phyloP scores from a whole-genome alignment of 805 yeast genomes.

The Metschnikowia lunata region DNA sequence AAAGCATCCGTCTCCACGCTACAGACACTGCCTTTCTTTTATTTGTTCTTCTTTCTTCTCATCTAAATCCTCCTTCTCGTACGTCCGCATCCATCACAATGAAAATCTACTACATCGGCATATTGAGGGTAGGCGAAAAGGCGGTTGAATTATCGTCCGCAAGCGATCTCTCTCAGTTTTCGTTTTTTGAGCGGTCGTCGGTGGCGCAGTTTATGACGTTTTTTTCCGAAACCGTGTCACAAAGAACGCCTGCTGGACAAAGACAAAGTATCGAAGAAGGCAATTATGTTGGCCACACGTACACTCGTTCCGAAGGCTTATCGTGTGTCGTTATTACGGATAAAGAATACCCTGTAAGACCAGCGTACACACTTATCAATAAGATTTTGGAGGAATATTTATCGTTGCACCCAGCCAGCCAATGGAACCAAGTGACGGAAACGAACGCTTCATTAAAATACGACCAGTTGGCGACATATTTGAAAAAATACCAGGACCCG shows the following conservation, averaged over 20 bases:
- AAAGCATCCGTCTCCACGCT: no score
- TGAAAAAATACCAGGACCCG: conserved; percentile 91
- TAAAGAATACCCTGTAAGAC: conserved; percentile 94
- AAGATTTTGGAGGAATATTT: conserved; percentile 88
- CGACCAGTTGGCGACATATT: conserved; percentile 61
- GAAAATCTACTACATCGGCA: conserved; percentile 91
- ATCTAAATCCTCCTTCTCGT: no score
- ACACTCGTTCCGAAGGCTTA: conserved; percentile 82
- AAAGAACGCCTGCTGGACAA: conserved; percentile 83
- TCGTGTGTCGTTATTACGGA: conserved; percentile 92
- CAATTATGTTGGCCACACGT: conserved; percentile 85
- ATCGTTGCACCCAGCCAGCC: conserved; percentile 68
- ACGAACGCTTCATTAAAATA: conserved; percentile 45
- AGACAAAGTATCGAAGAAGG: conserved; percentile 95
- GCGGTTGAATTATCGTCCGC: conserved; percentile 77
- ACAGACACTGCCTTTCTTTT: no score
- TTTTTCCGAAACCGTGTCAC: conserved; percentile 85
- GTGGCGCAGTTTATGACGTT: conserved; percentile 94
- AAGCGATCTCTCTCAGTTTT: conserved; percentile 78
- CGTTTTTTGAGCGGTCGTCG: conserved; percentile 78
- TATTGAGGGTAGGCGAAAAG: conserved; percentile 63
- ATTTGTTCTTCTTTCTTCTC: no score
- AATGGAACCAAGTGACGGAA: conserved; percentile 56
- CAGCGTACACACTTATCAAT: conserved; percentile 89
- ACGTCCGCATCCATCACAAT: conserved; percentile 31